A percentile compares a stretch with the other conserved stretches of the same genome.
These are phyloP conservation scores for Dendrobium catenatum DNA, from an alignment of 106 monocot genomes.

Conservation along the genomic window DNA sequence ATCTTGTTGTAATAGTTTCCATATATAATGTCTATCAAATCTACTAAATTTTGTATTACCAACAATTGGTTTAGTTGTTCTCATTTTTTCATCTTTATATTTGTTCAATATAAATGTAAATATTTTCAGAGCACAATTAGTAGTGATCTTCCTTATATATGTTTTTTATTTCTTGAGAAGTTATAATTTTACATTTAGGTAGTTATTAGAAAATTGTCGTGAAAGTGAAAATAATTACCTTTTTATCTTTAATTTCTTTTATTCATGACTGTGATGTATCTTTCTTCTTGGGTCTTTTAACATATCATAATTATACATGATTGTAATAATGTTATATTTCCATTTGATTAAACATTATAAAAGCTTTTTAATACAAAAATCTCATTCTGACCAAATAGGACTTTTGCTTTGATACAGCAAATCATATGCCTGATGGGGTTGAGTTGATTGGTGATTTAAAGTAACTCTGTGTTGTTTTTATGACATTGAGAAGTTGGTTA, in stretches of 20 bases:
- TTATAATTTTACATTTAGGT: not conserved
- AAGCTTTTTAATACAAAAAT: not conserved
- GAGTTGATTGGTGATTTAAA: conserved; percentile 67
- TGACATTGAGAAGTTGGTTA: conserved; percentile 62
- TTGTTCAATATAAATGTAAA: not conserved
- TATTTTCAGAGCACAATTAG: not conserved
- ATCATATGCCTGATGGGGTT: conserved; percentile 32
- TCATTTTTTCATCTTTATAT: not conserved
- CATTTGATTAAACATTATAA: not conserved
- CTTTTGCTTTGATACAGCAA: conserved; percentile 24
- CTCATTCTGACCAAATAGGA: not conserved
- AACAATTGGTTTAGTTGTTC: not conserved
- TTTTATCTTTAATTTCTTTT: not conserved
- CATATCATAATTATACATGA: not conserved
- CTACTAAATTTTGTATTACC: not conserved
- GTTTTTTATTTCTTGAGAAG: too few species aligned
- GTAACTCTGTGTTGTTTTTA: conserved; percentile 69
- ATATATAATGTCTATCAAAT: not conserved
- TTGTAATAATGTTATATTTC: not conserved
- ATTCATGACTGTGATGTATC: not conserved
- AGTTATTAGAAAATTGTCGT: not conserved
- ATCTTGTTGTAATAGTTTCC: not conserved
- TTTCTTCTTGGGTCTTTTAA: not conserved
- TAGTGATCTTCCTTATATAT: too few species aligned
- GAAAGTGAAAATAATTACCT: not conserved